Evolutionary conservation across 2,329 filamentous ascomycete species (phyloP), one percentile per base, ranked within the genome.

Genomic region (Paraconiothyrium brasiliense): DNA sequence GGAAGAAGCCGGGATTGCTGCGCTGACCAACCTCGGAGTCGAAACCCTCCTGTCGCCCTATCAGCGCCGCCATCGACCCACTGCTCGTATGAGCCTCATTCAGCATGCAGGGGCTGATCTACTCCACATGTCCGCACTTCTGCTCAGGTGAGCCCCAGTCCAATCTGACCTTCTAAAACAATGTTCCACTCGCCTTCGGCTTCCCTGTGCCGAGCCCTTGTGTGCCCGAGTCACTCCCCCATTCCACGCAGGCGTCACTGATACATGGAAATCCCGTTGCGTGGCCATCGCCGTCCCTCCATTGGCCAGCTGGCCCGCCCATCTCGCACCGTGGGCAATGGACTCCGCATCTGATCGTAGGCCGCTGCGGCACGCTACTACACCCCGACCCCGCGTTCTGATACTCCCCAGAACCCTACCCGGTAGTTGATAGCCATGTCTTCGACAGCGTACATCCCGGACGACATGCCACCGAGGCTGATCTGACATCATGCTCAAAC

Each of bases 1-100:
- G 71, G 71, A 65, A 43, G 61, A 68, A 67, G 54, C 71, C 70
- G 70, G 70, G 63, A 61, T 52, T 47, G 54, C 30, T 16, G 41
- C 52, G 47, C 37, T 34, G 34, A 54, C 39, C 30, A 59, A 32
- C 34, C 47, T 48, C 55, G 39, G 16, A 57, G 54, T 54, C 44
- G 46, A 49, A 58, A 50, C 55, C 37, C 13, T 34, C 24, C 55
- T 24, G 20, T 58, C 46, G 55, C 46, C 46, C 35, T 51, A 58
- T 50, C 46, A 51, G 27, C 30, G 22, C 37, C 55, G 8, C n/a
- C 49, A 39, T 39, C 20, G 22, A 34, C 51, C 51, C 37, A 44
- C 50, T 32, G 20, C 20, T 27, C 51, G 24, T 32, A 32, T 30
- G 51, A 54, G 51, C 51, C 51, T 54, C 37, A 20, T 6, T 30